A percentile compares a stretch with the other conserved stretches of the same genome.
Evolutionary conservation across 495 filamentous ascomycete species (phyloP).

Genomic region (Friedmanniomyces endolithicus): DNA sequence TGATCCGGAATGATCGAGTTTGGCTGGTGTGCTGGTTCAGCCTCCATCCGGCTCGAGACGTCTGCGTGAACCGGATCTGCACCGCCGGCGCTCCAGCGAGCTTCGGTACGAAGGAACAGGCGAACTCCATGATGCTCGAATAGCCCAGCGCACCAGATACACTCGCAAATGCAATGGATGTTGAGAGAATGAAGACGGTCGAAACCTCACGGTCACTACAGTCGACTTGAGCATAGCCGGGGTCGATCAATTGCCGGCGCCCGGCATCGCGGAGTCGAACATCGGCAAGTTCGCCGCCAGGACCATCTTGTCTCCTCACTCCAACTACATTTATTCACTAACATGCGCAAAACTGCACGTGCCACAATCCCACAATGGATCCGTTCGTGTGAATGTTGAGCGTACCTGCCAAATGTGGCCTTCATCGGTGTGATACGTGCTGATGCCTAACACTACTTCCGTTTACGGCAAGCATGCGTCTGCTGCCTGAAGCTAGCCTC

Average conservation of each 20-base stretch:
- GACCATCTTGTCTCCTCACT: too few species aligned
- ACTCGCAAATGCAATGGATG: neutral
- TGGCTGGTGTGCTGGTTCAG: conserved; percentile 1
- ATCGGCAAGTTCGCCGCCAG: too few species aligned
- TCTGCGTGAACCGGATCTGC: conserved; percentile 2
- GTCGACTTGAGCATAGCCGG: too few species aligned
- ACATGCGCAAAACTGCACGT: too few species aligned
- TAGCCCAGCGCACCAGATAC: neutral
- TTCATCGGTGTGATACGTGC: neutral
- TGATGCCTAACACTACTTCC: neutral
- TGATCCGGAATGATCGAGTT: conserved; percentile 4
- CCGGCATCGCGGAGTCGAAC: too few species aligned
- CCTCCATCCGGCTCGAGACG: conserved; percentile 7
- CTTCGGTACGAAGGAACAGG: conserved; percentile 4
- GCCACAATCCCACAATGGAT: too few species aligned
- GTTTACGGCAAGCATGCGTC: neutral
- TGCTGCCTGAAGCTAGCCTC: conserved; percentile 1
- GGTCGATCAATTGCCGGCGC: too few species aligned
- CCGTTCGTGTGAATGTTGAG: too few species aligned
- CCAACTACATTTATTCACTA: too few species aligned
- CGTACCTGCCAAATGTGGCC: too few species aligned
- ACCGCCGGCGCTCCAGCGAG: conserved; percentile 2
- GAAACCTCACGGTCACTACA: too few species aligned
- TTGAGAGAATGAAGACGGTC: neutral
- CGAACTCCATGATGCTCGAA: conserved; percentile 6